Conservation (phyloP, 208 protist species). For the Wallacemonas sp. region DNA sequence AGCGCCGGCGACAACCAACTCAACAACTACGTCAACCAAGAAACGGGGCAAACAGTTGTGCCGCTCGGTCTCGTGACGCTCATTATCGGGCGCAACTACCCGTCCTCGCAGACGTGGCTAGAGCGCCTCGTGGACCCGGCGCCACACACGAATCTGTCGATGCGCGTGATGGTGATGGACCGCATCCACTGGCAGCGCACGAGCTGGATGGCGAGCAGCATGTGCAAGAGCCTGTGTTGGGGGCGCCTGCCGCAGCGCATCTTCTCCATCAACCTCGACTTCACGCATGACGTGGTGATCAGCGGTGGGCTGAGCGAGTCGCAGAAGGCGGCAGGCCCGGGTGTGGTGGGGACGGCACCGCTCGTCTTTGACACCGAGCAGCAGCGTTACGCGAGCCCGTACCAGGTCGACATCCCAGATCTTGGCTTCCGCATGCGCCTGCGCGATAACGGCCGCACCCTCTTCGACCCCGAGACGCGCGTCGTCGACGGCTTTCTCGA, state of each 20-base stretch:
- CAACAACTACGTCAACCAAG: constrained; percentile 42
- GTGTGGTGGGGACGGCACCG: constrained; percentile 11
- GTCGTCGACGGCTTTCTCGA: constrained; percentile 80
- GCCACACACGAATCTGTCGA: constrained; percentile 71
- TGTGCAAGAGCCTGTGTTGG: constrained; percentile 79
- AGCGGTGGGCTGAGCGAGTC: constrained; percentile 16
- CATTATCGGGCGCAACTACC: constrained; percentile 70
- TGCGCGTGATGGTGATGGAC: constrained; percentile 75
- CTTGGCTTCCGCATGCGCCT: constrained; percentile 59
- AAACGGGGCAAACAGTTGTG: constrained; percentile 38
- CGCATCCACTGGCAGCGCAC: constrained; percentile 88
- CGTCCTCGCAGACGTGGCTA: constrained; percentile 46
- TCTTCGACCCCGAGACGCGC: constrained; percentile 51
- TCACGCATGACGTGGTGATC: constrained; percentile 55
- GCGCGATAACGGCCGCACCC: constrained; percentile 57
- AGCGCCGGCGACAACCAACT: constrained; percentile 29
- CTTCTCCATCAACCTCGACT: constrained; percentile 81
- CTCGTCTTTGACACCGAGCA: constrained; percentile 38
- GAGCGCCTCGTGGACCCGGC: constrained; percentile 65
- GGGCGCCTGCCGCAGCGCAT: constrained; percentile 73
- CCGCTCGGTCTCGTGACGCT: constrained; percentile 83
- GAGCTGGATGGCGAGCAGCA: constrained; percentile 65
- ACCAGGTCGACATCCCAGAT: constrained; percentile 56
- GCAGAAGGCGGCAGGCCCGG: neutral
- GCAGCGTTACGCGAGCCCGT: constrained; percentile 51